Conservation (phyloP, 805 yeast genomes). For the Schwanniomyces yamadae region DNA sequence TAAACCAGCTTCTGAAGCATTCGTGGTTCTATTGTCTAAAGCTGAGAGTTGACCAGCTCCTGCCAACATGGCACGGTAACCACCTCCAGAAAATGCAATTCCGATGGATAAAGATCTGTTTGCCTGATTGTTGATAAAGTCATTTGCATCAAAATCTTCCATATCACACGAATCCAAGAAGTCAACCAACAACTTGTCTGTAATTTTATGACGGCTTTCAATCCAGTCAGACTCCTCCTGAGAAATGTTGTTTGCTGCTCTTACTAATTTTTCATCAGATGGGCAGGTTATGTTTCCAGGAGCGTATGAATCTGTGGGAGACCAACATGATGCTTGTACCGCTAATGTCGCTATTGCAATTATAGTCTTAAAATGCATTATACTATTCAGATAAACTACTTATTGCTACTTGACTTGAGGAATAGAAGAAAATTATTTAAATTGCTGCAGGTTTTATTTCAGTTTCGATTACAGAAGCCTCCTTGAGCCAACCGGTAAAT, state of each 20-base stretch:
- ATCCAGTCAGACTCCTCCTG: constrained; percentile 37
- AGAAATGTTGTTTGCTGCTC: constrained; percentile 51
- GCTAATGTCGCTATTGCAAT: not conserved
- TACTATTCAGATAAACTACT: too few species aligned
- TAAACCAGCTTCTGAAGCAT: constrained; percentile 52
- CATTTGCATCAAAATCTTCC: constrained; percentile 47
- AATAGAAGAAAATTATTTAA: too few species aligned
- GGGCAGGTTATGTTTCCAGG: constrained; percentile 64
- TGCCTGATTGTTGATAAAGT: constrained; percentile 26
- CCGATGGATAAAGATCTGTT: constrained; percentile 33
- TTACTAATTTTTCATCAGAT: constrained; percentile 24
- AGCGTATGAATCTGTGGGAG: constrained; percentile 58
- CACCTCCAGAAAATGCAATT: constrained; percentile 67
- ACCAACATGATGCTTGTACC: constrained; percentile 32
- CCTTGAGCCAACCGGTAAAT: too few species aligned
- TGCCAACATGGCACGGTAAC: constrained; percentile 80
- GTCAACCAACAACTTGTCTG: constrained; percentile 31
- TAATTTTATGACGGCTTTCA: constrained; percentile 19
- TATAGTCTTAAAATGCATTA: not conserved
- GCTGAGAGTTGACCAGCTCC: constrained; percentile 89
- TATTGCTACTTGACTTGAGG: too few species aligned
- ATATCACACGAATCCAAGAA: constrained; percentile 48
- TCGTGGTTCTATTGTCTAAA: constrained; percentile 66
- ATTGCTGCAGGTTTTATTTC: too few species aligned
- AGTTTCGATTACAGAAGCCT: too few species aligned